phyloP scores from a whole-genome alignment of 352 stramenopile species.

The Phytopythium sindhum region DNA sequence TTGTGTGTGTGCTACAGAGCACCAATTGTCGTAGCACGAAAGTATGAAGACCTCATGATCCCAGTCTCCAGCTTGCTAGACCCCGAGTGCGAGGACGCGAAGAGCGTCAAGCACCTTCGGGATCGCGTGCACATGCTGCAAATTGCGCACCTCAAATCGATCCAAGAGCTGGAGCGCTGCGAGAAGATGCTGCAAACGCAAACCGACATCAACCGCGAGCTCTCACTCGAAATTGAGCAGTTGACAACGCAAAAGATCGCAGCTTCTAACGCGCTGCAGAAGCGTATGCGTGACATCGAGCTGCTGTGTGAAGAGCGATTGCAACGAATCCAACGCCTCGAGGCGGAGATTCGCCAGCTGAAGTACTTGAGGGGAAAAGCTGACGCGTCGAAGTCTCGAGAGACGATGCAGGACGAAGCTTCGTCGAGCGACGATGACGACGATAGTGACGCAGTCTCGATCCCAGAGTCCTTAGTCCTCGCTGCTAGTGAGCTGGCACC shows the following conservation, averaged over 20 bases:
- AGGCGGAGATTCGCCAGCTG: conserved; percentile 86
- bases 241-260: conserved; percentile 69
- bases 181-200: conserved; percentile 94
- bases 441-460: conserved; percentile 41
- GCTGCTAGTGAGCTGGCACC: conserved; percentile 55
- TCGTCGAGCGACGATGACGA: conserved; percentile 38
- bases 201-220: conserved; percentile 92
- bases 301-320: conserved; percentile 77
- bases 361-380: conserved; percentile 69
- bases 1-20: conserved; percentile 12
- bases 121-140: conserved; percentile 88
- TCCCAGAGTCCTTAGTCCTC: conserved; percentile 68
- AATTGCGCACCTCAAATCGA: conserved; percentile 85
- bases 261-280: conserved; percentile 66
- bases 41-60: conserved; percentile 25
- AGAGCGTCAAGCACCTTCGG: conserved; percentile 54
- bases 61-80: conserved; percentile 20
- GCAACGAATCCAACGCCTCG: conserved; percentile 73
- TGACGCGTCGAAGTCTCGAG: conserved; percentile 26
- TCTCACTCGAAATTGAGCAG: conserved; percentile 90
- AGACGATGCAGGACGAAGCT: conserved; percentile 16
- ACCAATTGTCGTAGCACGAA: conserved; percentile 25
- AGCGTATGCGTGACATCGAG: conserved; percentile 85
- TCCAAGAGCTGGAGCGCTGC: conserved; percentile 89
- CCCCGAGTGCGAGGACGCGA: conserved; percentile 15